A percentile compares a stretch with the other conserved stretches of the same genome.
phyloP scores from a whole-genome alignment of 352 stramenopile species.

The Pythium rhizo-oryzae region DNA sequence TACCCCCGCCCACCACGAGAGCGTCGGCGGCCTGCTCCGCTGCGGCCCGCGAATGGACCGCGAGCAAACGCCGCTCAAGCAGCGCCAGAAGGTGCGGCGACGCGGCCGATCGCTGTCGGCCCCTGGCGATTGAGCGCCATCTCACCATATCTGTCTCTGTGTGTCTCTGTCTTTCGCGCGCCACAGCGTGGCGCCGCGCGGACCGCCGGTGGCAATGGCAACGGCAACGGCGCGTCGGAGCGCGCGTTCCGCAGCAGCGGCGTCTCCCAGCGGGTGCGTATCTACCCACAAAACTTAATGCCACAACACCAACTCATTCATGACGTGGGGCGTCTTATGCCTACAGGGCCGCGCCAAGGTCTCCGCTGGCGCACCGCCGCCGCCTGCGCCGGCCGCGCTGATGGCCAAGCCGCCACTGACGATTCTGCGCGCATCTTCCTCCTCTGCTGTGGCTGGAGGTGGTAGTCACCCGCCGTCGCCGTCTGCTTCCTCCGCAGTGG shows the following conservation, averaged over 20 bases:
- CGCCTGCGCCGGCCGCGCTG: slow-evolving; percentile 22
- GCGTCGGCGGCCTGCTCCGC: neutral
- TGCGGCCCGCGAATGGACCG: slow-evolving; percentile 52
- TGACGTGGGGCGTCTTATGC: neutral
- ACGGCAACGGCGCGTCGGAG: slow-evolving; percentile 3
- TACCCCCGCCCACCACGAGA: neutral
- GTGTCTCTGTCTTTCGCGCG: neutral
- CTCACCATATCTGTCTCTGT: no score
- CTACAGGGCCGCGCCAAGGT: slow-evolving; percentile 39
- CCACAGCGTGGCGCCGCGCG: slow-evolving; percentile 1
- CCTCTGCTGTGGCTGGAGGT: neutral
- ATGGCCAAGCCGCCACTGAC: slow-evolving; percentile 52
- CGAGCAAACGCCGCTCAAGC: slow-evolving; percentile 72
- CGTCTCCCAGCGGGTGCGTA: slow-evolving; percentile 26
- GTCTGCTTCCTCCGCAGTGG: neutral
- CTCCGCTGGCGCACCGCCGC: slow-evolving; percentile 4
- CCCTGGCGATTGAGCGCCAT: no score
- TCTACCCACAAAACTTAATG: no score
- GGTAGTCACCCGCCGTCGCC: slow-evolving; percentile 13
- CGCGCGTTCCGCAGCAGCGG: slow-evolving; percentile 33
- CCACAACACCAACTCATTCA: no score
- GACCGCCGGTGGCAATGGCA: neutral
- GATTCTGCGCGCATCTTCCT: slow-evolving; percentile 29
- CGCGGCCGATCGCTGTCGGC: no score
- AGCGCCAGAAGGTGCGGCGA: slow-evolving; percentile 68